Evolutionary conservation across 768 basidiomycete genomes (phyloP), one percentile per base, ranked within the genome.

Genomic region (Podaxis sp.): DNA sequence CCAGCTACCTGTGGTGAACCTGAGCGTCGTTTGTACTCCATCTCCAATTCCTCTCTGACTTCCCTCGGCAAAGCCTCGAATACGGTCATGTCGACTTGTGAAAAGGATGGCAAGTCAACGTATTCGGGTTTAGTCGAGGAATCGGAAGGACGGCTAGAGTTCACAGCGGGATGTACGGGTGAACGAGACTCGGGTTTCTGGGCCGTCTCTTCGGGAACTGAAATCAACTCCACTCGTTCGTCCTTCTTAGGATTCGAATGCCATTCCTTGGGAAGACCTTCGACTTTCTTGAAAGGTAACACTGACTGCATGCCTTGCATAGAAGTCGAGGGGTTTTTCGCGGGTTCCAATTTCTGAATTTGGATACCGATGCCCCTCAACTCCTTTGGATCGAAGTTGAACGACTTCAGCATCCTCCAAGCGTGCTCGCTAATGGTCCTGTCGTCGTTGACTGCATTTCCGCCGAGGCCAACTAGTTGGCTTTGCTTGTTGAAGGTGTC

Each of bases 361-460:
- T 95, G 93, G 6, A 98, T 88, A 0, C 92, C 94, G 59, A 98
- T 83, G 0, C 96, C 96, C 21, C 96, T 82, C n/a, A 98, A 75
- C 63, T 98, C 96, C 61, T 78, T 83, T 0, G 94, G 86, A 63
- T 93, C 90, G 53, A 97, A 89, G 38, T 81, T 77, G 71, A 94
- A 87, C 0, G 83, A 80, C 65, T 82, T 78, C 32, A 96, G 77
- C 14, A 97, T 72, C 62, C 82, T 81, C 84, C 89, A 91, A 5
- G 92, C 89, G 62, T 87, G 85, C 25, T 87, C 81, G 0, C 86
- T 91, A 42, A 99, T 89, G 38, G 87, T 73, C 40, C 76, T 79
- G 13, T 81, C 74, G 63, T 97, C 88, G 68, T 84, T 88, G 0
- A 94, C 94, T 5, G 92, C 84, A 21, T 77, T 76, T 0, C 90